phyloP scores from a whole-genome alignment of 2,329 filamentous ascomycete species.

The Colletotrichum endophyticum region DNA sequence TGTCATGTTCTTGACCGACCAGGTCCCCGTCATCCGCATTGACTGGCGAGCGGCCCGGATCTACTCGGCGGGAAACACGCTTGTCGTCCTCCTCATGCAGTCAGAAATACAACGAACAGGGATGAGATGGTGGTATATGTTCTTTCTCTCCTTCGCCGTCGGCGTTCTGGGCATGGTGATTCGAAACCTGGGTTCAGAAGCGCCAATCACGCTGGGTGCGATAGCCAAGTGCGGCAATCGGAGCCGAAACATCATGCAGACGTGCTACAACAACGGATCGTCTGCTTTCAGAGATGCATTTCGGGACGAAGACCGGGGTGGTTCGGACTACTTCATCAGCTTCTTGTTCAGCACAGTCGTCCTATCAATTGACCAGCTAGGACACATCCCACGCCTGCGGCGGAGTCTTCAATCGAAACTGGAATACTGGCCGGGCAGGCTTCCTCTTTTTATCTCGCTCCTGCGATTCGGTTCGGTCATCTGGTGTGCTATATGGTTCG shows the following conservation, averaged over 20 bases:
- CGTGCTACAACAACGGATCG: not conserved
- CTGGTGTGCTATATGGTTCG: not conserved
- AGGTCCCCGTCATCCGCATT: not conserved
- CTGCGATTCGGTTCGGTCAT: not conserved
- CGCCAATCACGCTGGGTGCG: not conserved
- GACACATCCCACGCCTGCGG: not conserved
- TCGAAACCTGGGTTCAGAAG: not conserved
- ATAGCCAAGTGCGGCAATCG: constrained; percentile 9
- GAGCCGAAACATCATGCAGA: not conserved
- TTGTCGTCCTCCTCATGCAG: constrained; percentile 25
- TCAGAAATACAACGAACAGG: constrained; percentile 23
- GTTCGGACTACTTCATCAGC: not conserved
- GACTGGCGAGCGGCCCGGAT: constrained; percentile 8
- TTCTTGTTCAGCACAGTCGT: not conserved
- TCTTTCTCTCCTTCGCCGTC: constrained; percentile 14
- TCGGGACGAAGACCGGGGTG: not conserved
- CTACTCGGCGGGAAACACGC: constrained; percentile 17
- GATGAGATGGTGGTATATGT: constrained; percentile 29
- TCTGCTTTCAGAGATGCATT: not conserved
- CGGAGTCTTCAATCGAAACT: not conserved
- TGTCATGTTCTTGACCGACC: constrained; percentile 12
- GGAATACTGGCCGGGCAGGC: not conserved
- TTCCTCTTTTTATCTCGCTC: not conserved
- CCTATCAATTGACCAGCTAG: not conserved
- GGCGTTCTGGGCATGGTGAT: constrained; percentile 18